phyloP scores from a whole-genome alignment of 306 rosid genomes.

The Quercus dentata region DNA sequence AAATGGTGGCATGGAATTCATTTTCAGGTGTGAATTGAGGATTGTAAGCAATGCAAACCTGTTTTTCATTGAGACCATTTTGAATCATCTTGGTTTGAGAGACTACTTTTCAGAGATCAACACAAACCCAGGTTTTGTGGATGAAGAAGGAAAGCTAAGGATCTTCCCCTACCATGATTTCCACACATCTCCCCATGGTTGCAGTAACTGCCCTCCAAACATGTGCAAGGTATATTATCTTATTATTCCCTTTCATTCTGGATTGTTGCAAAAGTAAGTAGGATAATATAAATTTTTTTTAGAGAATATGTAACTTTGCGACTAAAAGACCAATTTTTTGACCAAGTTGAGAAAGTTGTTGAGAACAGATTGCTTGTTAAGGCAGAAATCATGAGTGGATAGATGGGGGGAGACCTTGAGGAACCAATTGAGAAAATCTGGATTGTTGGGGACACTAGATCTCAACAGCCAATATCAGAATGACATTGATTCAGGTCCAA shows the following conservation, averaged over 20 bases:
- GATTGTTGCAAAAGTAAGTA: no score
- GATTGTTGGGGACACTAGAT: constrained; percentile 43
- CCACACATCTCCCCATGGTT: constrained; percentile 47
- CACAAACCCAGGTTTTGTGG: constrained; percentile 62
- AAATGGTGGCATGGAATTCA: not conserved
- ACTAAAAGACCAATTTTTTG: not conserved
- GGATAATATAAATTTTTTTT: no score
- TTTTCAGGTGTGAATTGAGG: constrained; percentile 71
- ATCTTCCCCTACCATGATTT: constrained; percentile 59
- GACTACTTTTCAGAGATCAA: constrained; percentile 64
- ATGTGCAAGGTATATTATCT: constrained; percentile 71
- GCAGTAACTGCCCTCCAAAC: constrained; percentile 67
- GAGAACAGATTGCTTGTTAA: constrained; percentile 18
- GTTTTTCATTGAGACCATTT: constrained; percentile 62
- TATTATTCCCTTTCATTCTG: not conserved
- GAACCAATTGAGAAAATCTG: constrained; percentile 31
- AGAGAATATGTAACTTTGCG: no score
- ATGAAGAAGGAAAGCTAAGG: constrained; percentile 55
- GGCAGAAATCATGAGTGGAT: constrained; percentile 56
- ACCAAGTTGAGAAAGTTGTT: not conserved
- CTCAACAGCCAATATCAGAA: constrained; percentile 60
- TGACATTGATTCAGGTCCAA: constrained; percentile 50
- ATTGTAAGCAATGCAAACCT: constrained; percentile 71
- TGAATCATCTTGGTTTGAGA: constrained; percentile 60
- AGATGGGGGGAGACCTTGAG: constrained; percentile 54